Conservation (phyloP, 768 basidiomycete genomes). For the Trametes sanguinea region DNA sequence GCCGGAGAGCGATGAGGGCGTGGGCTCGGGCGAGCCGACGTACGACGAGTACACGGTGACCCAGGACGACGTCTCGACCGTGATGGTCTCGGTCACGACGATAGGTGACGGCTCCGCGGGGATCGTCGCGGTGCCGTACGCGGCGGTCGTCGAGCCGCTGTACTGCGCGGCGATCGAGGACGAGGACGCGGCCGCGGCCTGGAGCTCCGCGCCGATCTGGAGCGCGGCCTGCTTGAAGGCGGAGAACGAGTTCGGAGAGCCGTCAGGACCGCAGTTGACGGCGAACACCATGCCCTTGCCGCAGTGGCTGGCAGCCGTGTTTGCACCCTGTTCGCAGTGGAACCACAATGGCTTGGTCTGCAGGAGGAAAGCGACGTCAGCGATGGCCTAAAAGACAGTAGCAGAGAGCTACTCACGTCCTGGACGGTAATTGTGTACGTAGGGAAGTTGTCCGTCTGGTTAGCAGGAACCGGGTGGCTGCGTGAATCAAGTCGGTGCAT, state of each 20-base stretch:
- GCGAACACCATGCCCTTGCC: constrained; percentile 69
- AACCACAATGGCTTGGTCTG: constrained; percentile 62
- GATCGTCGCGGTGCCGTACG: constrained; percentile 53
- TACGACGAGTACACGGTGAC: constrained; percentile 61
- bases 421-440: constrained; percentile 49
- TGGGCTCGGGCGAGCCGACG: constrained; percentile 54
- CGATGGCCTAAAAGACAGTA: constrained; percentile 4
- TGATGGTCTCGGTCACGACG: constrained; percentile 50
- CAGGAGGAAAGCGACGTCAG: background rate
- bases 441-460: constrained; percentile 48
- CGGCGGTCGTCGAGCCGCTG: constrained; percentile 39
- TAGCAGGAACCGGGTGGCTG: constrained; percentile 55
- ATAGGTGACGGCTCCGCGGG: constrained; percentile 47
- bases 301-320: constrained; percentile 56
- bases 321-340: constrained; percentile 55
- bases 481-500: background rate
- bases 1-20: constrained; percentile 50
- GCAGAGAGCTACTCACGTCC: constrained; percentile 30
- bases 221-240: constrained; percentile 62
- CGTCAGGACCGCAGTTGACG: constrained; percentile 60
- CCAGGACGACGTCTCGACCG: constrained; percentile 44
- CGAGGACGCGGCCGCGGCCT: constrained; percentile 43
- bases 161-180: constrained; percentile 32
- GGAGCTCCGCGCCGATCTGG: constrained; percentile 52
- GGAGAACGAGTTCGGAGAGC: constrained; percentile 57